Conservation (phyloP, 495 filamentous ascomycete species). For the Glonium stellatum region DNA sequence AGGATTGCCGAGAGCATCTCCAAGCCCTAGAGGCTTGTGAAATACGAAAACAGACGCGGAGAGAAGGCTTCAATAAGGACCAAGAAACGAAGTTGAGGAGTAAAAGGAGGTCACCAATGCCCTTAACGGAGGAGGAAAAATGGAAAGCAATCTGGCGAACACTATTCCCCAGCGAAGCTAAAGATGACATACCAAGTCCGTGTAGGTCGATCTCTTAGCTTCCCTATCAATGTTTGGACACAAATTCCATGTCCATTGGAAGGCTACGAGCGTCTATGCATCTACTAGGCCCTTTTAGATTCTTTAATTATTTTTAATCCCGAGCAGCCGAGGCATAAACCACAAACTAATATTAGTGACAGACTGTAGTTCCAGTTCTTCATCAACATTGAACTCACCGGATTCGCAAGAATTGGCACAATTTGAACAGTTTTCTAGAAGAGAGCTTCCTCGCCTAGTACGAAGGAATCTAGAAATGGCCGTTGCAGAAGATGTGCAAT, state of each 20-base stretch:
- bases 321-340: not conserved
- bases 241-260: too few relatives aligned
- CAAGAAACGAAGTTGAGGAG: not conserved
- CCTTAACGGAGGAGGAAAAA: not conserved
- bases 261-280: not conserved
- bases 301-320: not conserved
- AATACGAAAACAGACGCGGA: not conserved
- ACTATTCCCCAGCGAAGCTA: not conserved
- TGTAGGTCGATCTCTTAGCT: too few relatives aligned
- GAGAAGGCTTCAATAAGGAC: not conserved
- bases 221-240: too few relatives aligned
- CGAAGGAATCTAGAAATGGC: constrained; percentile 9
- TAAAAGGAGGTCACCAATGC: not conserved
- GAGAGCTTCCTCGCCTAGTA: constrained; percentile 11
- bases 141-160: not conserved
- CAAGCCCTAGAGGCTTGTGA: not conserved
- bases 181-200: not conserved
- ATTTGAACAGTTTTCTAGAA: constrained; percentile 12
- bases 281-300: not conserved
- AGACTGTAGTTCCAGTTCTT: not conserved
- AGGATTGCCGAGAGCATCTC: not conserved
- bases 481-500: constrained; percentile 5
- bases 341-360: not conserved
- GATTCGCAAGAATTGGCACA: constrained; percentile 6
- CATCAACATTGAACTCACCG: not conserved